A percentile compares a stretch with the other conserved stretches of the same genome.
Evolutionary conservation across 148 eudicot genomes (phyloP).

Genomic region (Camellia lanceoleosa): DNA sequence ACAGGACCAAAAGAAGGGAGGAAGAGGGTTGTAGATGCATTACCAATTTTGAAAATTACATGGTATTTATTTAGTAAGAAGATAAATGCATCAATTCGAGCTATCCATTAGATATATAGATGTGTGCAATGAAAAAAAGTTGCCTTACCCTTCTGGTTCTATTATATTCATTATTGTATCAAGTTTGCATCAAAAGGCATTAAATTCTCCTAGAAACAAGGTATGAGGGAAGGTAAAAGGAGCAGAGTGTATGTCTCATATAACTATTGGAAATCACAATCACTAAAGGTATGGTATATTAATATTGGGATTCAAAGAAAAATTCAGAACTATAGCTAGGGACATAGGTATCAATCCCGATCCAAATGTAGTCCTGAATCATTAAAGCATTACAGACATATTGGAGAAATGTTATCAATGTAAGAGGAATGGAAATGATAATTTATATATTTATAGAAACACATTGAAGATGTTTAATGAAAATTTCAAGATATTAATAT

Average conservation of each 20-base stretch:
- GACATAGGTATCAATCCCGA: not conserved
- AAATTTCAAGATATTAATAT: too few relatives aligned
- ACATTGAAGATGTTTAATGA: too few relatives aligned
- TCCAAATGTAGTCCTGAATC: not conserved
- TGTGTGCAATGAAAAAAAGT: not conserved
- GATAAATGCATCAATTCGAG: not conserved
- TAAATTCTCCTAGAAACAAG: not conserved
- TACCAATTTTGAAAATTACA: not conserved
- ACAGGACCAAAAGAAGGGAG: not conserved
- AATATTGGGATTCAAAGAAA: not conserved
- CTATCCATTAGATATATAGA: not conserved
- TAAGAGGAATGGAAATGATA: too few relatives aligned
- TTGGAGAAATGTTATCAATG: too few relatives aligned
- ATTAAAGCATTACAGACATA: too few relatives aligned
- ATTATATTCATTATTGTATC: not conserved
- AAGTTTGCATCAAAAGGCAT: not conserved
- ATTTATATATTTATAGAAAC: too few relatives aligned
- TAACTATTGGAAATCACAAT: too few relatives aligned
- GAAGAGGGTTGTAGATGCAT: not conserved
- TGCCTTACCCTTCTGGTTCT: not conserved
- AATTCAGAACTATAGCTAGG: not conserved
- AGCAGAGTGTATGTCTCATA: not conserved
- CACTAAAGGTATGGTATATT: not conserved
- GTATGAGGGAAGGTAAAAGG: not conserved
- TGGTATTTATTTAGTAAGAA: not conserved